phyloP scores from a whole-genome alignment of 352 stramenopile species.

The Blastocystis hominis region DNA sequence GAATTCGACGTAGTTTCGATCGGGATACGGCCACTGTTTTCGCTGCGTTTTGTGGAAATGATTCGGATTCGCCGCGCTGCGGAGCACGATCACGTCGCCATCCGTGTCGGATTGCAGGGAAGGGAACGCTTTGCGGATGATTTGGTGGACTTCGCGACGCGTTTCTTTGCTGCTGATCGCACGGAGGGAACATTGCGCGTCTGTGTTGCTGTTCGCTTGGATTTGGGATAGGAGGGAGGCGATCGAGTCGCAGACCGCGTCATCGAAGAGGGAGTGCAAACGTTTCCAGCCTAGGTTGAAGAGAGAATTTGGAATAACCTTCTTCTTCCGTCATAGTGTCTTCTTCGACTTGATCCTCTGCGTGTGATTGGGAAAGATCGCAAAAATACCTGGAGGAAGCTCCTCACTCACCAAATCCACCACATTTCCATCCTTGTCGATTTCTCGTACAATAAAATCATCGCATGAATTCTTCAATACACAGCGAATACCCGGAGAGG shows the following conservation, averaged over 20 bases:
- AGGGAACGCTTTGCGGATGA: constrained; percentile 34
- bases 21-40: not conserved
- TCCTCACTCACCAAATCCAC: constrained; percentile 12
- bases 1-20: constrained; percentile 51
- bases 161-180: not conserved
- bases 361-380: not conserved
- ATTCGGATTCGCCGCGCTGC: not conserved
- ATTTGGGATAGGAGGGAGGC: not conserved
- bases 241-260: not conserved
- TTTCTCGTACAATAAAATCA: constrained; percentile 57
- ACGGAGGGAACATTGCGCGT: not conserved
- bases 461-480: constrained; percentile 47
- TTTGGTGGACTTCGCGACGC: constrained; percentile 27
- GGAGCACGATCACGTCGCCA: constrained; percentile 2
- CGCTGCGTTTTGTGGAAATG: not conserved
- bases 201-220: not conserved
- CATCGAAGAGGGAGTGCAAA: not conserved
- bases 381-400: not conserved
- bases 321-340: constrained; percentile 40
- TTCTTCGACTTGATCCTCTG: not conserved
- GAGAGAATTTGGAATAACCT: not conserved
- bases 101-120: not conserved
- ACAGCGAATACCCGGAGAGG: constrained; percentile 3
- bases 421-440: constrained; percentile 15
- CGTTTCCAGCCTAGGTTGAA: constrained; percentile 13